Conservation (phyloP, 495 filamentous ascomycete genomes). For the Xylaria bambusicola region DNA sequence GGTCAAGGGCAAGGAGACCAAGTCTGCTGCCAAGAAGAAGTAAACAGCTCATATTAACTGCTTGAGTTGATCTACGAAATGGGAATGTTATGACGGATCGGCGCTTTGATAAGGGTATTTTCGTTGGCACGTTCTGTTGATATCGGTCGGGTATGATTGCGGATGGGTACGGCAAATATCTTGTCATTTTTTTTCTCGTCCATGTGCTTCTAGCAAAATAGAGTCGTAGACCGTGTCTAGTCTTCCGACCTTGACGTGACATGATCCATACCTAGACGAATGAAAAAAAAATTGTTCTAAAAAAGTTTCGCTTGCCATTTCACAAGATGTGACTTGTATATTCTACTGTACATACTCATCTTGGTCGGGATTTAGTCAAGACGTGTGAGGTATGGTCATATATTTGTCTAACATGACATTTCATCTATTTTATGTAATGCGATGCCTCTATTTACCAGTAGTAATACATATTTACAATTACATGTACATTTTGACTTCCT, state of each 20-base stretch:
- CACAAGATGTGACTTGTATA: no score
- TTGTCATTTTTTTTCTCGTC: slow-evolving; percentile 46
- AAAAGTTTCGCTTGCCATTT: no score
- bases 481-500: no score
- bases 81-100: slow-evolving; percentile 20
- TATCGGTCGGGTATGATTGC: slow-evolving; percentile 34
- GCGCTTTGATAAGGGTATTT: slow-evolving; percentile 29
- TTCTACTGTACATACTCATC: no score
- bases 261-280: no score
- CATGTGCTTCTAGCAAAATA: slow-evolving; percentile 57
- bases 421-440: neutral
- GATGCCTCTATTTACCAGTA: no score
- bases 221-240: slow-evolving; percentile 43
- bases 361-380: no score
- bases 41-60: slow-evolving; percentile 35
- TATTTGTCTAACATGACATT: no score
- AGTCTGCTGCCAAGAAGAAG: slow-evolving; percentile 78
- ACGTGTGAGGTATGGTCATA: no score
- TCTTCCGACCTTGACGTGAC: neutral
- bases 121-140: slow-evolving; percentile 46
- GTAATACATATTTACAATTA: no score
- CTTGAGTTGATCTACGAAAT: slow-evolving; percentile 14
- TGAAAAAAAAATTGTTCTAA: no score
- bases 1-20: slow-evolving; percentile 54
- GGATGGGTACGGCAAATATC: slow-evolving; percentile 46